Percentiles rank a stretch among this genome's conserved stretches.
Conservation (phyloP, 169 alveolate genomes). For the Eimeria acervulina region DNA sequence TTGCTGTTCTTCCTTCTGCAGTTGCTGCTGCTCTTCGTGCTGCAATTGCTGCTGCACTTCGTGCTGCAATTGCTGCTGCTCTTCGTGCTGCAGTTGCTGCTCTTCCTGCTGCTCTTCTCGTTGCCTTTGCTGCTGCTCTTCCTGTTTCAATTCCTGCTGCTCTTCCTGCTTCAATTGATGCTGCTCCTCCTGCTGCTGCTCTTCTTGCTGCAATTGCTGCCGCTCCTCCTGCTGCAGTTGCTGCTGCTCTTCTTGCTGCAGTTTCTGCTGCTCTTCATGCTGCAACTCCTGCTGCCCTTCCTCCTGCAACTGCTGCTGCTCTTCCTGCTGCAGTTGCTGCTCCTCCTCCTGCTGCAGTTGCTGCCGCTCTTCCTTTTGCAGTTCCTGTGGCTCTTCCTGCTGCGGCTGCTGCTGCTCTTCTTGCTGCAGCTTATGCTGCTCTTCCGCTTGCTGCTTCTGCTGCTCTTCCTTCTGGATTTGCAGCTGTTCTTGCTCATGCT, state of each 20-base stretch:
- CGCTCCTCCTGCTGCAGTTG: not conserved
- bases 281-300: no score
- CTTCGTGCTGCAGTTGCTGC: not conserved
- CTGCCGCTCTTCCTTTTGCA: not conserved
- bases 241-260: constrained; percentile 31
- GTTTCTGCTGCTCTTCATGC: no score
- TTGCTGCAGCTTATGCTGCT: no score
- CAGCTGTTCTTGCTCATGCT: not conserved
- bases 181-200: constrained; percentile 3
- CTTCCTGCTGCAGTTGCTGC: not conserved
- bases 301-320: no score
- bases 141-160: no score
- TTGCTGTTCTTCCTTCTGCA: no score
- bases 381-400: no score
- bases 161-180: not conserved
- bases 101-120: no score
- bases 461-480: not conserved
- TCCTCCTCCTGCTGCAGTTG: not conserved
- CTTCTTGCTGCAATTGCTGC: not conserved
- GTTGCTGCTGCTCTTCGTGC: not conserved
- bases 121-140: no score
- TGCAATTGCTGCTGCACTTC: not conserved
- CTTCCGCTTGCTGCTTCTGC: no score
- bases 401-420: no score
- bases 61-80: constrained; percentile 38